Percentiles rank a stretch among this genome's conserved stretches.
These are phyloP conservation scores for Cordyceps sp. DNA, from an alignment of 2,329 filamentous ascomycete species.

Conservation along the genomic window DNA sequence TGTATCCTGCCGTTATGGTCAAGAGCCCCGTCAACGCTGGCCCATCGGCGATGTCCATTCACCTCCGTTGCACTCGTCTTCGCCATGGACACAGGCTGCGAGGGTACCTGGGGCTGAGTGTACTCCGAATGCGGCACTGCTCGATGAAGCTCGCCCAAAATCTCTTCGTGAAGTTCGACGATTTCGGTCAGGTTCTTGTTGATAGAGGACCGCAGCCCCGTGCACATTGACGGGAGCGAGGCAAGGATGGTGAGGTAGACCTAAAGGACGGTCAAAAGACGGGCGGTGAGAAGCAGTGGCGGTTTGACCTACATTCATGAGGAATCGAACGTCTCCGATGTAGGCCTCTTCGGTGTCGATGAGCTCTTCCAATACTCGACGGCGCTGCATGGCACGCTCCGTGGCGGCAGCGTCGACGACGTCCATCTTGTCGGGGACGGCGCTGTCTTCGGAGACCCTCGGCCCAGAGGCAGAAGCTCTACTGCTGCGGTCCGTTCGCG, in stretches of 20 bases:
- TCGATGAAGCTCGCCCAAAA: conserved; percentile 58
- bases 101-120: conserved; percentile 19
- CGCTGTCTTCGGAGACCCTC: conserved; percentile 50
- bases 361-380: conserved; percentile 70
- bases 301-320: conserved; percentile 63
- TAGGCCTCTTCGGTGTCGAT: conserved; percentile 79
- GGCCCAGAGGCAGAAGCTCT: conserved; percentile 40
- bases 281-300: too few relatives aligned
- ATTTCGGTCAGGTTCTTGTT: conserved; percentile 68
- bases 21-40: conserved; percentile 28
- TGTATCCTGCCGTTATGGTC: conserved; percentile 20
- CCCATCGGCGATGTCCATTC: conserved; percentile 26
- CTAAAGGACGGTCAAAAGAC: conserved; percentile 22
- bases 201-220: conserved; percentile 52
- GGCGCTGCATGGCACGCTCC: conserved; percentile 56
- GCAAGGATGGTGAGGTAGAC: conserved; percentile 61
- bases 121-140: conserved; percentile 54
- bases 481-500: conserved; percentile 45
- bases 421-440: conserved; percentile 36
- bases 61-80: conserved; percentile 1
- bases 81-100: conserved; percentile 3
- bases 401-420: conserved; percentile 51
- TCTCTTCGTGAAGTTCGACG: conserved; percentile 65
- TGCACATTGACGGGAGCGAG: conserved; percentile 49
- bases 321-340: conserved; percentile 69